These are phyloP conservation scores for Paxillus ammoniavirescens DNA, from an alignment of 768 basidiomycete species.

Conservation along the genomic window DNA sequence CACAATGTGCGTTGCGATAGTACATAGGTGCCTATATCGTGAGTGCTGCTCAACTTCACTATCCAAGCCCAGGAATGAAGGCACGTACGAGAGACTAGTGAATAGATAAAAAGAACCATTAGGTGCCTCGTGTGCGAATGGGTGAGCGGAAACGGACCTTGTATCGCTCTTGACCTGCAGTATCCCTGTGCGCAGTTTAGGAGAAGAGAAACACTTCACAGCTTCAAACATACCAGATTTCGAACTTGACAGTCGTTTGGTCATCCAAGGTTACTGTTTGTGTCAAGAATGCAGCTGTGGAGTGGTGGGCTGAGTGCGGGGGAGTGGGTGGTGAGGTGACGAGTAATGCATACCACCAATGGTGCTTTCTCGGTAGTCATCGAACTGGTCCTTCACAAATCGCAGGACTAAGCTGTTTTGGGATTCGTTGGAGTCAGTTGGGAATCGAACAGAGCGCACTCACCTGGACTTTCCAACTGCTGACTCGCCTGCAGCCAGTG, in stretches of 20 bases:
- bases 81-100: constrained; percentile 46
- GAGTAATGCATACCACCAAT: constrained; percentile 66
- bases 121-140: neutral
- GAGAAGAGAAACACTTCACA: neutral
- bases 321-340: neutral
- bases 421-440: constrained; percentile 23
- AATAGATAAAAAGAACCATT: neutral
- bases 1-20: constrained; percentile 92
- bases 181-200: constrained; percentile 62
- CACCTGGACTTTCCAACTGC: constrained; percentile 98
- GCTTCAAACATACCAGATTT: constrained; percentile 76
- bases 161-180: constrained; percentile 94
- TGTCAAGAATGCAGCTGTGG: constrained; percentile 92
- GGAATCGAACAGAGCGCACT: constrained; percentile 8
- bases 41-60: constrained; percentile 2
- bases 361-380: constrained; percentile 93
- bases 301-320: constrained; percentile 17
- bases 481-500: constrained; percentile 70
- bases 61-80: neutral
- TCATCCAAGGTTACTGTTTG: constrained; percentile 92
- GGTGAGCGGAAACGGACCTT: constrained; percentile 49
- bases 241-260: constrained; percentile 92
- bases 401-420: constrained; percentile 79
- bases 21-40: constrained; percentile 83
- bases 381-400: constrained; percentile 90